These are phyloP conservation scores for Sphaerostilbella broomeana DNA, from an alignment of 2,329 filamentous ascomycete genomes.

Conservation along the genomic window DNA sequence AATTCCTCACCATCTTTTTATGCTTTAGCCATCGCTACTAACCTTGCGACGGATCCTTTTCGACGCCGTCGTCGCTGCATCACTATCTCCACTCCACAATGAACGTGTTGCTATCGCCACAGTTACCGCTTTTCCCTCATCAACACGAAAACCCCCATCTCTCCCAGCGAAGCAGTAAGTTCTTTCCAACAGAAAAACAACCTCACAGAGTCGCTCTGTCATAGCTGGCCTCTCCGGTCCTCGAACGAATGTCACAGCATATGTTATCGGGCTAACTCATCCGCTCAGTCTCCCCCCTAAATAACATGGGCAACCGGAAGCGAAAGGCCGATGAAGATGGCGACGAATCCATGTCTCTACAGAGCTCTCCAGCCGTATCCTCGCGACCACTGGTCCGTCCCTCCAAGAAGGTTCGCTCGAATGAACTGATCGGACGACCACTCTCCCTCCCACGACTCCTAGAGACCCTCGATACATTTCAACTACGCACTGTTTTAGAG, in stretches of 20 bases:
- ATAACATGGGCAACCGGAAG: constrained; percentile 58
- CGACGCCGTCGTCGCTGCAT: not conserved
- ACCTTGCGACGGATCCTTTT: not conserved
- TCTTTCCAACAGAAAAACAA: too few species aligned
- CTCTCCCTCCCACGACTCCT: constrained; percentile 65
- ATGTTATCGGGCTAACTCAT: constrained; percentile 1
- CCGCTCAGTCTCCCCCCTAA: constrained; percentile 36
- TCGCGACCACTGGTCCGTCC: constrained; percentile 60
- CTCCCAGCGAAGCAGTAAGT: constrained; percentile 50
- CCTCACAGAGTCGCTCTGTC: too few species aligned
- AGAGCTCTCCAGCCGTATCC: constrained; percentile 69
- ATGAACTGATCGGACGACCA: constrained; percentile 58
- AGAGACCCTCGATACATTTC: constrained; percentile 81
- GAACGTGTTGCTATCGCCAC: constrained; percentile 57
- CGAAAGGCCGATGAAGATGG: constrained; percentile 77
- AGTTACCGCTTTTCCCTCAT: constrained; percentile 53
- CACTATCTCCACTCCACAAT: constrained; percentile 34
- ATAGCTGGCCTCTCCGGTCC: too few species aligned
- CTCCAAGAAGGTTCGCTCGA: constrained; percentile 55
- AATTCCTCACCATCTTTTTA: too few species aligned
- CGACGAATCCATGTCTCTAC: constrained; percentile 86
- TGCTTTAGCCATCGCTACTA: not conserved
- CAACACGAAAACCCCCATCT: constrained; percentile 50
- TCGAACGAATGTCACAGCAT: too few species aligned
- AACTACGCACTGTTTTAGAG: constrained; percentile 80